phyloP scores from a whole-genome alignment of 345 rosid genomes.

The Luvunga scandens region DNA sequence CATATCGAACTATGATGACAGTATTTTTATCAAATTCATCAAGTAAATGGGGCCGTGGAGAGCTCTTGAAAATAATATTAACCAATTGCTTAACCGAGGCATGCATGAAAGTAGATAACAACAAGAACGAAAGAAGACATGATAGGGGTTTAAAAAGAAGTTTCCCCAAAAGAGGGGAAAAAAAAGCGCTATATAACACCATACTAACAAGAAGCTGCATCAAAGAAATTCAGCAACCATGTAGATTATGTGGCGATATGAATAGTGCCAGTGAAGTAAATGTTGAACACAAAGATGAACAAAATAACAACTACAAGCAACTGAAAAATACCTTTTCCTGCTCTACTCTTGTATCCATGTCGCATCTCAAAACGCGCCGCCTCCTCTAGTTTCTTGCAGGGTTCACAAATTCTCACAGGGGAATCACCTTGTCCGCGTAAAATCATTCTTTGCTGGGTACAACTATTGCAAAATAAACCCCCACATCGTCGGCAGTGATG shows the following conservation, averaged over 20 bases:
- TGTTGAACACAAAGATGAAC: not conserved
- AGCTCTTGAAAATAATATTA: not conserved
- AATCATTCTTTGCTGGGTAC: slow-evolving; percentile 73
- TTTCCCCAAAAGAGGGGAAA: not conserved
- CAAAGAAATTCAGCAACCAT: not conserved
- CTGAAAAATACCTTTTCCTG: slow-evolving; percentile 50
- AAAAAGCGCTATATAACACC: not conserved
- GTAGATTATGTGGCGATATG: not conserved
- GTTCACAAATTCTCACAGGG: slow-evolving; percentile 87
- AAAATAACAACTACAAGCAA: not conserved
- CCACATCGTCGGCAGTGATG: slow-evolving; percentile 97
- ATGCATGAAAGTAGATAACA: not conserved
- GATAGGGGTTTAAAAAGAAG: not conserved
- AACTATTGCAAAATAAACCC: slow-evolving; percentile 78
- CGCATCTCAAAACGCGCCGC: slow-evolving; percentile 90
- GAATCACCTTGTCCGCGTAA: slow-evolving; percentile 93
- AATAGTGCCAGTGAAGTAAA: not conserved
- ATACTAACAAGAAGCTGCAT: not conserved
- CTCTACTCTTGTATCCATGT: slow-evolving; percentile 56
- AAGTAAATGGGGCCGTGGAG: not conserved
- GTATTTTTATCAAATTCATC: not conserved
- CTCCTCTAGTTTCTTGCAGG: slow-evolving; percentile 87
- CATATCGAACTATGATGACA: not conserved
- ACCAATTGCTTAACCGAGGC: not conserved
- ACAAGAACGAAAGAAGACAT: not conserved